Base-by-base conservation (phyloP, 352 stramenopile genomes). In the Phytophthora ramorum region DNA sequence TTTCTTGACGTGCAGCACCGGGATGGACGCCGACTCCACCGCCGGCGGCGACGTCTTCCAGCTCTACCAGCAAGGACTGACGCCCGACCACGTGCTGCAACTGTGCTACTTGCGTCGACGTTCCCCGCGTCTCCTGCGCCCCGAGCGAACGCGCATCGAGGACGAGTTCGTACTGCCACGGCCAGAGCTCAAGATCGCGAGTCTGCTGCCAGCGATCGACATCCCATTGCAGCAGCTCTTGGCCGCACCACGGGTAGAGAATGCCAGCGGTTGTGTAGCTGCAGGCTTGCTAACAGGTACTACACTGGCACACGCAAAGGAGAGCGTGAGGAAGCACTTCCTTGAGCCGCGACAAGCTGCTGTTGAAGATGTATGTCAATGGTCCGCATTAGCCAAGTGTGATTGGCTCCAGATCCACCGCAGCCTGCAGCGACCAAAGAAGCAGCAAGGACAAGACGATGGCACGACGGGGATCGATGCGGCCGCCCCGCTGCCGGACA, bases 11-110 rank as follows among this genome's bases (percentile, higher is more conserved):
- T 43, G 17, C 40, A 47, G 19, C 17, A 47, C 7, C 2, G 41
- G 52, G 6, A 43, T 35, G 34, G 44, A 60, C 13, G 8, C 40
- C 3, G 22, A 24, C 10, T 10, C 40, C 17, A 8, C 41, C 10
- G 7, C 40, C 20, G 22, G 10, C 4, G 30, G 51, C 20, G 59
- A 51, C 22, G 63, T 88, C 20, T 91, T 91, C 56, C 71, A 76
- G 24, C 71, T 92, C n/a, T 92, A 92, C 49, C 84, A 92, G 47
- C 60, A 78, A 54, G 84, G 84, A 4, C 46, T 85, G 24, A 43
- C 52, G 7, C 32, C 77, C 0, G 76, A 90, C 14, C 84, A 91
- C 41, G 74, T 79, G 28, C 69, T 92, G 34, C 84, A 87, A 34
- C 61, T 92, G 48, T 79, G 80, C 30, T 92, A 75, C 54, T 73